Base-by-base conservation (phyloP, 164 flowering plant genomes). In the Vitis rotundifolia region DNA sequence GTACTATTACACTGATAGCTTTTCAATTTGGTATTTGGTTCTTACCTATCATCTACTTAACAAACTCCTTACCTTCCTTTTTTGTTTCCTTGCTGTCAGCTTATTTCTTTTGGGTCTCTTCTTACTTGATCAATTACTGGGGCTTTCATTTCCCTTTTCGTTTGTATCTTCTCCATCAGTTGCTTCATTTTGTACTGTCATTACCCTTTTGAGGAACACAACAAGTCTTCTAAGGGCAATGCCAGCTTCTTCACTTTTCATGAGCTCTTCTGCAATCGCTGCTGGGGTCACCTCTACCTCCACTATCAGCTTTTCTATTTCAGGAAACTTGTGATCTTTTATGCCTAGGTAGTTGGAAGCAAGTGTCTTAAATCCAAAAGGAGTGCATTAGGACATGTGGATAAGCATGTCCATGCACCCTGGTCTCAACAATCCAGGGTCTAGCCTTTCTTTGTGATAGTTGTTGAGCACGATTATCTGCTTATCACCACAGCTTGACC, bases 401-500 rank as follows among this genome's bases (percentile, higher is more conserved):
- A 77, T 72, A 64, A 73, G 79, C 63, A 72, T 48, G 63, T 77
- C 79, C 76, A 73, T 77, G 8, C 76, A 62, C 15, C 79, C 80
- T 28, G 77, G 77, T 16, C 80, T 54, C 47, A 77, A 29, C 77
- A 77, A 56, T 18, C 74, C 80, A 49, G 74, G 74, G 54, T 73
- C 80, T 53, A 77, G 59, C 54, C 14, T 73, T 29, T 76, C 73
- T 49, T 63, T 72, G 70, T 76, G 55, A 29, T 76, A 54, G 79
- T 76, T 19, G 80, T 3, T 69, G 58, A 65, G 73, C 2, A 77
- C 67, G 5, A 77, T 77, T 1, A 77, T 77, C 15, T 73, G 59
- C 73, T 77, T 76, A n/a, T 77, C 77, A 4, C 80, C 80, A 60
- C 73, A 77, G 64, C 76, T 77, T 22, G 80, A 72, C 79, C 79